Percentiles rank a stretch among this genome's conserved stretches.
These are phyloP conservation scores for Xylaria sp. DNA, from an alignment of 2,329 filamentous ascomycete species.

Conservation along the genomic window DNA sequence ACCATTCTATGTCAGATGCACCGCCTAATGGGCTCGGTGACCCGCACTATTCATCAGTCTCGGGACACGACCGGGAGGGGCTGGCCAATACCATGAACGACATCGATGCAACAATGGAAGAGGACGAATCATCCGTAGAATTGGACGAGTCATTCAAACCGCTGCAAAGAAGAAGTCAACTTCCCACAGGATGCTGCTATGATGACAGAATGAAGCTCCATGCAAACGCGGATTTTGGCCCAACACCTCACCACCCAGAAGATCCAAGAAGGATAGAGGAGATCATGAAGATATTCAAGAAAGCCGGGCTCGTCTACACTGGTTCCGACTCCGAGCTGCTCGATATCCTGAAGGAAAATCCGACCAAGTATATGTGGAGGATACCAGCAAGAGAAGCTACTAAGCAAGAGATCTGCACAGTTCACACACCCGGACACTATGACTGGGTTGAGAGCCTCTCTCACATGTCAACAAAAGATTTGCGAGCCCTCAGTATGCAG, in stretches of 20 bases:
- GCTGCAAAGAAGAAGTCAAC: conserved; percentile 53
- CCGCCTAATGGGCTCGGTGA: conserved; percentile 47
- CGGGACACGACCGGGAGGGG: conserved; percentile 25
- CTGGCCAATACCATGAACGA: conserved; percentile 41
- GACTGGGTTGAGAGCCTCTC: conserved; percentile 72
- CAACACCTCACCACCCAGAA: conserved; percentile 85
- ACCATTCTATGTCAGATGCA: conserved; percentile 52
- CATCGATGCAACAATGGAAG: conserved; percentile 44
- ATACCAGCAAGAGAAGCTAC: conserved; percentile 82
- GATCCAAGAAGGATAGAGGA: conserved; percentile 90
- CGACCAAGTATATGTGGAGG: conserved; percentile 71
- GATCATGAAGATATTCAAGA: conserved; percentile 88
- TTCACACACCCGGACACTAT: conserved; percentile 80
- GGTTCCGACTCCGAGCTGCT: conserved; percentile 62
- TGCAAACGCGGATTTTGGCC: conserved; percentile 78
- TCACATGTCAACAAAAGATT: conserved; percentile 62
- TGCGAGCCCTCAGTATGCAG: conserved; percentile 68
- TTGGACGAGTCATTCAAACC: conserved; percentile 47
- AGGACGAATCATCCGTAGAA: conserved; percentile 39
- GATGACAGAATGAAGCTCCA: conserved; percentile 96
- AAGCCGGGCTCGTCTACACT: conserved; percentile 75
- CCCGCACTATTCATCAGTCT: conserved; percentile 40
- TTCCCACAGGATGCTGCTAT: conserved; percentile 82
- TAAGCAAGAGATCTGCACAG: conserved; percentile 76
- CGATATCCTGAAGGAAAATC: conserved; percentile 57